Conservation (phyloP, 1,139 yeast species). For the Pichia sp. region DNA sequence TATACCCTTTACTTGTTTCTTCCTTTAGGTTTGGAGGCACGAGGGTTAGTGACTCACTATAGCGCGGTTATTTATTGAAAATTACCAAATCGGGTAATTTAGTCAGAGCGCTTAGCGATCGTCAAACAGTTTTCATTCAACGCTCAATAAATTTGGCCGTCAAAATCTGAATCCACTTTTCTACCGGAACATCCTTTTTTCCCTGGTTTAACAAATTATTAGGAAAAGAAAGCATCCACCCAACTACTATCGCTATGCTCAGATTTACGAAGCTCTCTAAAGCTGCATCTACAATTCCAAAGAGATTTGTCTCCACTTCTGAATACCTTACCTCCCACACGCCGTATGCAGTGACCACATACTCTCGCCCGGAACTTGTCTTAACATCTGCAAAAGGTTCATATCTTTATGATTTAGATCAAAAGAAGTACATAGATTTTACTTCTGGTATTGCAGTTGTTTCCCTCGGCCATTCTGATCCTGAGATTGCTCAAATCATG, state of each 20-base stretch:
- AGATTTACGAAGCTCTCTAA: background rate
- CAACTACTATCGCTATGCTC: too few species aligned
- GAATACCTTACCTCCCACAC: slow-evolving; percentile 33
- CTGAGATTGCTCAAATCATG: slow-evolving; percentile 62
- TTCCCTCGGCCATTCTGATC: slow-evolving; percentile 82
- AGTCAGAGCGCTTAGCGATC: background rate
- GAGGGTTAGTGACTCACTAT: slow-evolving; percentile 4
- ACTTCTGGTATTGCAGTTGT: slow-evolving; percentile 97
- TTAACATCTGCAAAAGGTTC: slow-evolving; percentile 70
- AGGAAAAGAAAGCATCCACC: too few species aligned
- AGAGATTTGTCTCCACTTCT: slow-evolving; percentile 21
- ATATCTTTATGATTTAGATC: slow-evolving; percentile 67
- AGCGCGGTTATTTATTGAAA: slow-evolving; percentile 4
- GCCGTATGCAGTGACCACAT: slow-evolving; percentile 72
- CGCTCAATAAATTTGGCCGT: too few species aligned
- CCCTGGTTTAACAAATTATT: too few species aligned
- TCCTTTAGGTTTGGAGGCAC: too few species aligned
- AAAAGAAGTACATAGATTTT: slow-evolving; percentile 77
- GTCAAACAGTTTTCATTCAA: too few species aligned
- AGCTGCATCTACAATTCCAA: background rate
- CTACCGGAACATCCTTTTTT: too few species aligned
- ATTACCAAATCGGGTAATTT: background rate
- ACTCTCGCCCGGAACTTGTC: slow-evolving; percentile 70
- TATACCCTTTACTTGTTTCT: too few species aligned
- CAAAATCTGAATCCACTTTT: too few species aligned